These are phyloP conservation scores for Ascochyta fabae DNA, from an alignment of 2,329 filamentous ascomycete genomes.

Conservation along the genomic window DNA sequence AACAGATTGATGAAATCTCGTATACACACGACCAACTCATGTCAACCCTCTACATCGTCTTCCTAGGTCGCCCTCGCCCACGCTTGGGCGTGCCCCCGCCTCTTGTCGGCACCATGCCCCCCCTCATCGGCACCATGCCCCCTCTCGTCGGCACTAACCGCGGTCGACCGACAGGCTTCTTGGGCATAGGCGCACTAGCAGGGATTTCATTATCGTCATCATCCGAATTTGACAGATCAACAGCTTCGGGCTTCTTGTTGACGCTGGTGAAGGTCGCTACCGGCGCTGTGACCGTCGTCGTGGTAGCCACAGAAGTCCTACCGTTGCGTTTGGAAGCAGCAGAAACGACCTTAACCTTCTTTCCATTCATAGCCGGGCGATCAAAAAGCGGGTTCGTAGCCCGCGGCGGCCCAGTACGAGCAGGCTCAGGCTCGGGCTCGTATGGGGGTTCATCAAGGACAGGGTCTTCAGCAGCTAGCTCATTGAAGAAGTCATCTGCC, in stretches of 20 bases:
- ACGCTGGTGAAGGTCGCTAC: conserved; percentile 27
- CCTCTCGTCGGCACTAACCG: conserved; percentile 21
- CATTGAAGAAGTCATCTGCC: conserved; percentile 38
- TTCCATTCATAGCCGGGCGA: conserved; percentile 38
- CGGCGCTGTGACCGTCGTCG: conserved; percentile 19
- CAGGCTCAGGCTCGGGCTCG: background rate
- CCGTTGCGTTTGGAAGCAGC: conserved; percentile 29
- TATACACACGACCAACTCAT: background rate
- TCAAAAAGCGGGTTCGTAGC: conserved; percentile 38
- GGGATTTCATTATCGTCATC: conserved; percentile 43
- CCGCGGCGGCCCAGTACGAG: conserved; percentile 23
- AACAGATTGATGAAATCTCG: too few species aligned
- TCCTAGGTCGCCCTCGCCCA: conserved; percentile 36
- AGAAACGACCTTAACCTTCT: conserved; percentile 46
- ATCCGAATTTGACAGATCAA: conserved; percentile 37
- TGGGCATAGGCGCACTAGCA: conserved; percentile 33
- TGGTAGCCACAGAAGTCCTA: conserved; percentile 16
- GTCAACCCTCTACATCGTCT: conserved; percentile 18
- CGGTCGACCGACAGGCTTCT: conserved; percentile 27
- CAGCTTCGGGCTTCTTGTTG: conserved; percentile 21
- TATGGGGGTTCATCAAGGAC: conserved; percentile 8
- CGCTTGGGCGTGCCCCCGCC: conserved; percentile 30
- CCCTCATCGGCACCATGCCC: conserved; percentile 11
- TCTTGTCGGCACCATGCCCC: conserved; percentile 29
- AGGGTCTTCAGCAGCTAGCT: conserved; percentile 29